phyloP scores from a whole-genome alignment of 768 basidiomycete species.

The Phaffia tasmanica region DNA sequence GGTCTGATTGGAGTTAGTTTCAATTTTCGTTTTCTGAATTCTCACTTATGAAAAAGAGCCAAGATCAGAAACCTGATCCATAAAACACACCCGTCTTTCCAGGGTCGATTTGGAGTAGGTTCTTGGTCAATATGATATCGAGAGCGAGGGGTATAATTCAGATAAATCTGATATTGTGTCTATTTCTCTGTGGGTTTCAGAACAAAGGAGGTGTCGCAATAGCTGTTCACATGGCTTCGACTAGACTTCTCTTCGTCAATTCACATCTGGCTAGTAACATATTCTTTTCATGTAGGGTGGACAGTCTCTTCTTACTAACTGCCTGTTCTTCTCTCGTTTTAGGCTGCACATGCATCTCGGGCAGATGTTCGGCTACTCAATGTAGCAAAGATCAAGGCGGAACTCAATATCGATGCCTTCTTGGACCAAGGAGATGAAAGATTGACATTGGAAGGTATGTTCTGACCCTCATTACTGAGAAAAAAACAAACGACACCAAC shows the following conservation, averaged over 20 bases:
- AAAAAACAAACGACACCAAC: too few species aligned
- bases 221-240: slow-evolving; percentile 15
- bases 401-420: slow-evolving; percentile 21
- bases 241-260: slow-evolving; percentile 24
- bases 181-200: background rate
- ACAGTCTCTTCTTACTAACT: background rate
- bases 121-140: too few species aligned
- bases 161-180: background rate
- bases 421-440: slow-evolving; percentile 19
- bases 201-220: slow-evolving; percentile 20
- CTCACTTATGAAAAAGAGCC: background rate
- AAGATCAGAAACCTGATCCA: too few species aligned
- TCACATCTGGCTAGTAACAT: slow-evolving; percentile 18
- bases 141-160: too few species aligned
- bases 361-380: slow-evolving; percentile 23
- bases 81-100: too few species aligned
- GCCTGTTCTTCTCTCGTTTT: background rate
- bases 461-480: too few species aligned
- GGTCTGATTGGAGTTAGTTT: slow-evolving; percentile 24
- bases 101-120: too few species aligned
- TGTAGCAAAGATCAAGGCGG: slow-evolving; percentile 23
- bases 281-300: background rate
- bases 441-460: slow-evolving; percentile 10
- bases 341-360: slow-evolving; percentile 14
- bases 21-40: background rate